Percentiles rank a stretch among this genome's conserved stretches.
phyloP scores from a whole-genome alignment of 331 rosid species.

The Acacia pycnantha region DNA sequence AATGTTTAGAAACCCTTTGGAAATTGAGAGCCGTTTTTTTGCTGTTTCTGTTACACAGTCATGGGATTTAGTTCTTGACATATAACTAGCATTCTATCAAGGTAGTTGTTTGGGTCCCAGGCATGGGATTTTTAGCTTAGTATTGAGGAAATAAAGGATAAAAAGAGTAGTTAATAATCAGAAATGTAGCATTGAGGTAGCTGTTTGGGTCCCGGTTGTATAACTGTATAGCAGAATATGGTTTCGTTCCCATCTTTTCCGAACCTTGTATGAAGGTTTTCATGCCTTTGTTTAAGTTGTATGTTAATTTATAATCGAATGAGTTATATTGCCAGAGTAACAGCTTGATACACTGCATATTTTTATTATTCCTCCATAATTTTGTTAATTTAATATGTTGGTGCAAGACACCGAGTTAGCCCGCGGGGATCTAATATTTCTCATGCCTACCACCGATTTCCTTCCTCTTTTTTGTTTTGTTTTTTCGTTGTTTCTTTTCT shows the following conservation, averaged over 20 bases:
- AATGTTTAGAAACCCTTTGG: too few species aligned
- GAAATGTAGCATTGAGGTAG: slow-evolving; percentile 39
- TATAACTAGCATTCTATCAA: too few species aligned
- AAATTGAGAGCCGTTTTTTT: too few species aligned
- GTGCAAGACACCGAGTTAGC: neutral
- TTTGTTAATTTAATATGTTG: neutral
- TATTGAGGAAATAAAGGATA: slow-evolving; percentile 30
- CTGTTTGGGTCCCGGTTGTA: slow-evolving; percentile 39
- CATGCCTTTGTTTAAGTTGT: slow-evolving; percentile 26
- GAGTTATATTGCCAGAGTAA: slow-evolving; percentile 30
- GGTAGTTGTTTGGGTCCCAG: too few species aligned
- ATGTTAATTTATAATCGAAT: neutral
- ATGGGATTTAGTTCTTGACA: too few species aligned
- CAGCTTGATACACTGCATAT: neutral
- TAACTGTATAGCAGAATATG: slow-evolving; percentile 55
- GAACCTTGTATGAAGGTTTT: slow-evolving; percentile 26
- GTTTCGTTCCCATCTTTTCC: slow-evolving; percentile 7
- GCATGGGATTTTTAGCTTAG: too few species aligned
- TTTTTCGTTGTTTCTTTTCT: too few species aligned
- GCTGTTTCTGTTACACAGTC: too few species aligned
- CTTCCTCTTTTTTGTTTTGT: too few species aligned
- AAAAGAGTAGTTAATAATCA: slow-evolving; percentile 27
- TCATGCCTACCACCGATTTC: neutral
- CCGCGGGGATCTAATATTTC: too few species aligned
- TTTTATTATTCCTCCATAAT: neutral